Percentiles rank a stretch among this genome's conserved stretches.
Conservation (phyloP, 176 grass and related monocot species). For the Cocos nucifera region DNA sequence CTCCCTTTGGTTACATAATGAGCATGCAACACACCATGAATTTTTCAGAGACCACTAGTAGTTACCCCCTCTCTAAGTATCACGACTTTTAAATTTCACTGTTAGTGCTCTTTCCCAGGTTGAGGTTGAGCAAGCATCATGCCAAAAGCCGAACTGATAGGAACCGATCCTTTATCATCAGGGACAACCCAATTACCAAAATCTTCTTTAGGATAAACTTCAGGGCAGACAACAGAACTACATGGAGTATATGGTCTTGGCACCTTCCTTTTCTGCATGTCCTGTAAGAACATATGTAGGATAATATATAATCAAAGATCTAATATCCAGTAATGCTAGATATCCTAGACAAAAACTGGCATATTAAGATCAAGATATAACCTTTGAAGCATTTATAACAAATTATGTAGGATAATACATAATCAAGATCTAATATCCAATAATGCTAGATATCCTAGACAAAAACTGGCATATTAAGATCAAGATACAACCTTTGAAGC, state of each 20-base stretch:
- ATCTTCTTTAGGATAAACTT: conserved; percentile 35
- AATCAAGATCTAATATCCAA: conserved; percentile 12
- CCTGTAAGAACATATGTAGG: conserved; percentile 33
- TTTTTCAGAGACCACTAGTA: too few relatives aligned
- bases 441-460: conserved; percentile 3
- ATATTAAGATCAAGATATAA: conserved; percentile 10
- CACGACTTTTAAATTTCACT: neutral
- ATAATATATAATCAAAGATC: conserved; percentile 2
- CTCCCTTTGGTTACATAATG: too few relatives aligned
- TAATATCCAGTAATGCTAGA: conserved; percentile 12
- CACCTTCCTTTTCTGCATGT: conserved; percentile 76
- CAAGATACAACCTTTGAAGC: conserved; percentile 47
- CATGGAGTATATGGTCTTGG: conserved; percentile 72
- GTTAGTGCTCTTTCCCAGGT: conserved; percentile 4
- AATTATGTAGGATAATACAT: conserved; percentile 1
- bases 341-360: neutral
- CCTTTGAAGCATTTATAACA: conserved; percentile 60
- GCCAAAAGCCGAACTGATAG: conserved; percentile 12
- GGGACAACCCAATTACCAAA: conserved; percentile 16
- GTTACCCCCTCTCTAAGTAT: too few relatives aligned
- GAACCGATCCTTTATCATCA: conserved; percentile 21
- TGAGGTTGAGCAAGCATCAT: conserved; percentile 18
- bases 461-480: neutral
- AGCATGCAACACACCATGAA: too few relatives aligned
- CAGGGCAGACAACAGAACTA: conserved; percentile 26